Evolutionary conservation across 176 grass and related monocot genomes (phyloP).

Genomic region (Poa annua): DNA sequence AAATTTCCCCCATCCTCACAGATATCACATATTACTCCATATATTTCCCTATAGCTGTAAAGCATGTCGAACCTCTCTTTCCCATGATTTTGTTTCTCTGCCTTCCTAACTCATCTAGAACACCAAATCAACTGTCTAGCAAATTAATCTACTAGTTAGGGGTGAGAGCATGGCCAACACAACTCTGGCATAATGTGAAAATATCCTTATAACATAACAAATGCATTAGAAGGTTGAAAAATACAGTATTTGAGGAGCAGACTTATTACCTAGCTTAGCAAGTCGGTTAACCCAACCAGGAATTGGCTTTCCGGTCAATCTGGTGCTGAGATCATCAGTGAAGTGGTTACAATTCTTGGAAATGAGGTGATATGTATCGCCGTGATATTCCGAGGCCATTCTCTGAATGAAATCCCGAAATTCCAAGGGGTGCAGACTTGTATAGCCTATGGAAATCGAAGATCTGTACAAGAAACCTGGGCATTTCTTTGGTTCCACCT

Average conservation of each 20-base stretch:
- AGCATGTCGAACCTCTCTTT: background rate
- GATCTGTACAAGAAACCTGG: slow-evolving; percentile 84
- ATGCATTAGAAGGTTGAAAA: slow-evolving; percentile 26
- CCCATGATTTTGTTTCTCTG: background rate
- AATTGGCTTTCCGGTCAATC: slow-evolving; percentile 72
- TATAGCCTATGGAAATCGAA: slow-evolving; percentile 71
- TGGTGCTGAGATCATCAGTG: slow-evolving; percentile 81
- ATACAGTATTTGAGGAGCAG: slow-evolving; percentile 14
- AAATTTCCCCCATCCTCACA: slow-evolving; percentile 2
- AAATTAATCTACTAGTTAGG: background rate
- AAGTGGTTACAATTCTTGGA: slow-evolving; percentile 99
- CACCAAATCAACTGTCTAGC: background rate
- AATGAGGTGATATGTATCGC: slow-evolving; percentile 96
- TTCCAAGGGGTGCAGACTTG: slow-evolving; percentile 60
- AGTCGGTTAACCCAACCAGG: slow-evolving; percentile 97
- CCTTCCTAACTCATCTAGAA: slow-evolving; percentile 28
- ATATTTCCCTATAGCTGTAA: background rate
- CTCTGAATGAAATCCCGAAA: slow-evolving; percentile 79
- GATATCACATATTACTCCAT: slow-evolving; percentile 14
- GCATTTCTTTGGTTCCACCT: slow-evolving; percentile 89
- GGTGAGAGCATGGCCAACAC: background rate
- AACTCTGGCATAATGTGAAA: background rate
- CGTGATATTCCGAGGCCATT: slow-evolving; percentile 80
- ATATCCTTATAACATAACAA: slow-evolving; percentile 14
- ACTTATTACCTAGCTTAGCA: slow-evolving; percentile 74